Base-by-base conservation (phyloP, 2,329 filamentous ascomycete species). In the Drechslera avenae region DNA sequence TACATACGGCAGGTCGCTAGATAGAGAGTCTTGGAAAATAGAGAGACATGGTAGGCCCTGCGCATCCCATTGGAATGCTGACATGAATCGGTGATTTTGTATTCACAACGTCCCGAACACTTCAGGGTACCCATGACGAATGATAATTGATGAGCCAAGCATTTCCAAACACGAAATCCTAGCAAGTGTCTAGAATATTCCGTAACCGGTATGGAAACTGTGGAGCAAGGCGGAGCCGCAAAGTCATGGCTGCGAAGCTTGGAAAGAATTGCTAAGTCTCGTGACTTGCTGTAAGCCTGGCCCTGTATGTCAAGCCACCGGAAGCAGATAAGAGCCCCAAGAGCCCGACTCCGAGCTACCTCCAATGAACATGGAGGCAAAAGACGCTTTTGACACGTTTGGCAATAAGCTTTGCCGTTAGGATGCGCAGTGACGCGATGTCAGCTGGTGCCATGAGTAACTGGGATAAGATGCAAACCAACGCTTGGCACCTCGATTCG, bases 401-500 rank as follows among this genome's bases (percentile, higher is more conserved):
- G 57, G 39, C 40, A 36, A 55, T 55, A 66, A 65, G 62, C 62
- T 64, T 66, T 56, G 44, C 59, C 62, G 57, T 64, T 56, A 51
- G 54, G 43, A 37, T 53, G 49, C 39, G 39, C 19, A 52, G 50
- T 52, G 50, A 57, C 51, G 48, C 57, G 46, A 41, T 37, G 41
- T 52, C 42, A 49, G 51, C 46, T 42, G 50, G 33, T 40, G 52
- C 14, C 33, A 37, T 49, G 40, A 13, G 19, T 36, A 32, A 21
- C 23, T 39, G 46, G 28, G 41, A 54, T 44, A 18, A 19, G 49
- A 50, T 35, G 50, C 34, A 54, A 28, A 42, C 43, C 23, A 43
- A n/a, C 18, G 17, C 63, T 64, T 58, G 61, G 61, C 57, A 31
- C 18, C 49, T 47, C 26, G 54, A 32, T 39, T 34, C 36, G 26